Evolutionary conservation across 2,329 filamentous ascomycete species (phyloP), one percentile per base, ranked within the genome.

Genomic region (Aspergillus awamori): DNA sequence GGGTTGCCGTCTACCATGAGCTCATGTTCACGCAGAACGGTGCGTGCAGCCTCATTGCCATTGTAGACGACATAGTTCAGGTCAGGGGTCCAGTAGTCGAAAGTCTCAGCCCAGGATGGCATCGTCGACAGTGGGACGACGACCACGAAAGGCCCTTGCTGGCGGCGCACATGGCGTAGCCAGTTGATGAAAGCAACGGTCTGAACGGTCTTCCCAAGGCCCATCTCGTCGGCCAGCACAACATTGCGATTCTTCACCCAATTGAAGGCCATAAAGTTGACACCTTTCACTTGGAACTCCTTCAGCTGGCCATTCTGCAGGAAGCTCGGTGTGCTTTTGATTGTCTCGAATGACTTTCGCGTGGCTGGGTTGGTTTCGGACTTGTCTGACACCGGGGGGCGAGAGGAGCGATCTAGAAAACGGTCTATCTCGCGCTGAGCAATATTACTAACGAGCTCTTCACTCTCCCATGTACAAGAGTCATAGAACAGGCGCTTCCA

Each of bases 211-310:
- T 99, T 99, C 28, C 95, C 95, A 13, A 99, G 84, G 70, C 95
- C 95, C 95, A 99, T 99, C 79, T 99, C 95, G 74, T 99, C 95
- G 53, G 95, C 95, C 57, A 99, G 85, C 69, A 99, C 97, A 72
- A 98, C 95, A 70, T 98, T 99, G 76, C 95, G 95, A 58, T 88
- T 89, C 71, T 90, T 89, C 57, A 91, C 92, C 96, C 96, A 99
- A 77, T 98, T 97, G 78, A 96, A 92, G 49, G 92, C 92, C 64
- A 99, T 82, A 77, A 97, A 99, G 80, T 98, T 98, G 63, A 99
- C 82, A 30, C 96, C 95, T 66, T 90, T 92, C 69, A 98, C 85
- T 77, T 99, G 96, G 74, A 99, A 99, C 65, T 93, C 89, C 67
- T 95, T 89, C 56, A 99, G 85, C 75, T 95, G 87, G 47, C 95